Evolutionary conservation across 2,329 filamentous ascomycete genomes (phyloP).

Genomic region (Bipolaris gigantea): DNA sequence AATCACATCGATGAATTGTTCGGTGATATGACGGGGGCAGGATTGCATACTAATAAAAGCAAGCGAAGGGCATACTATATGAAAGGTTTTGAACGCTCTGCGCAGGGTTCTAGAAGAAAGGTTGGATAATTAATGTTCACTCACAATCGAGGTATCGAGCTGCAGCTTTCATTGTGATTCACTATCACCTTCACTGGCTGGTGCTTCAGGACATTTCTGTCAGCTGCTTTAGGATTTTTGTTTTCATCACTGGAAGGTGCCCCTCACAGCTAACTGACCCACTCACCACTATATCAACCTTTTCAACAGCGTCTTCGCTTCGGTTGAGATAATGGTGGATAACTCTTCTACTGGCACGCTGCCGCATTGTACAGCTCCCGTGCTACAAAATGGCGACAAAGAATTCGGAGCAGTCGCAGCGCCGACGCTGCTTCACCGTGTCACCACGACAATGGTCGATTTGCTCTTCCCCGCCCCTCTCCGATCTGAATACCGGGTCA

Average conservation of each 20-base stretch:
- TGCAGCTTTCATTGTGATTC: neutral
- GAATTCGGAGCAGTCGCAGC: neutral
- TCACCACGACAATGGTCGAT: neutral
- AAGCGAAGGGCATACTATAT: no score
- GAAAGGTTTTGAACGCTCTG: no score
- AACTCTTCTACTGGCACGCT: neutral
- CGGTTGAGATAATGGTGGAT: neutral
- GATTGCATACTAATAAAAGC: no score
- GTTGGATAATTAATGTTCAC: no score
- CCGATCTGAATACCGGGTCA: conserved; percentile 2
- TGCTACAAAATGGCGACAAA: neutral
- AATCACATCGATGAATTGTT: no score
- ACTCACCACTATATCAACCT: neutral
- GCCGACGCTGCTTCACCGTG: neutral
- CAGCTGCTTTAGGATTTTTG: neutral
- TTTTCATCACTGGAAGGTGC: neutral
- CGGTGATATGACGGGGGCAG: no score
- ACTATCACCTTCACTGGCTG: neutral
- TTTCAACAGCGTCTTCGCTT: neutral
- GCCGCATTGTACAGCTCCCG: neutral
- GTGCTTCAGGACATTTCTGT: neutral
- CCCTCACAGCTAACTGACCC: neutral
- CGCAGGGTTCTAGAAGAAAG: no score
- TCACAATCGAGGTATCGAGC: neutral
- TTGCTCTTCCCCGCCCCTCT: conserved; percentile 1